These are phyloP conservation scores for Solanum chacoense DNA, from an alignment of 305 asterid genomes.

Conservation along the genomic window DNA sequence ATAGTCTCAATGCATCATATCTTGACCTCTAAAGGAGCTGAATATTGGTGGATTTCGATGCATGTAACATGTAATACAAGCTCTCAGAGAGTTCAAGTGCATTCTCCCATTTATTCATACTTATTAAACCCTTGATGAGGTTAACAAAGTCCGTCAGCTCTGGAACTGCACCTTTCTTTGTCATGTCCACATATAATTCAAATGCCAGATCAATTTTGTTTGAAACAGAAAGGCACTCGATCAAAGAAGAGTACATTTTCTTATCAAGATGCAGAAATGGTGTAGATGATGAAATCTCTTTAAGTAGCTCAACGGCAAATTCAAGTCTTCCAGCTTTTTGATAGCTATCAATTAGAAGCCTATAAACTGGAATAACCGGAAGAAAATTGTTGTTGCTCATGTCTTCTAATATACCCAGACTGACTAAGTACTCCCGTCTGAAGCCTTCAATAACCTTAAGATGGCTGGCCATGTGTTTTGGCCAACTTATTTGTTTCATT, in stretches of 20 bases:
- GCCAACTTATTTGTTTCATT: slow-evolving; percentile 89
- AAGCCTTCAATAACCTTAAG: slow-evolving; percentile 73
- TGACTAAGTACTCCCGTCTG: slow-evolving; percentile 51
- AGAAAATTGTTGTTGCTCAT: slow-evolving; percentile 29
- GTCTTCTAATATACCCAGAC: slow-evolving; percentile 61
- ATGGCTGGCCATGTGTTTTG: slow-evolving; percentile 48
- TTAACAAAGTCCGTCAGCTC: slow-evolving; percentile 42
- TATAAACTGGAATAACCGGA: slow-evolving; percentile 60
- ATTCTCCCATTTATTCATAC: slow-evolving; percentile 54
- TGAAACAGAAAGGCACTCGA: slow-evolving; percentile 39
- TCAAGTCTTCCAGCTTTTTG: slow-evolving; percentile 70
- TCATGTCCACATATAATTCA: slow-evolving; percentile 46
- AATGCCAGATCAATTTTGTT: slow-evolving; percentile 56
- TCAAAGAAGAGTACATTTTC: slow-evolving; percentile 44
- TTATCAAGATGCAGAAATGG: slow-evolving; percentile 18
- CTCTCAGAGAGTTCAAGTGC: slow-evolving; percentile 65
- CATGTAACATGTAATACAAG: slow-evolving; percentile 52
- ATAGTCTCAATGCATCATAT: not conserved
- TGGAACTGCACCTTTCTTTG: slow-evolving; percentile 49
- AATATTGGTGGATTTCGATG: not conserved
- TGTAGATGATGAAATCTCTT: slow-evolving; percentile 36
- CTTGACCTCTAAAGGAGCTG: not conserved
- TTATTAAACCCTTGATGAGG: slow-evolving; percentile 62
- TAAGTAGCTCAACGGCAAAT: slow-evolving; percentile 56
- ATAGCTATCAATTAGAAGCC: slow-evolving; percentile 62